Percentiles rank a stretch among this genome's conserved stretches.
These are phyloP conservation scores for Miscanthus lutarioriparius DNA, from an alignment of 176 grass and related monocot species.

Conservation along the genomic window DNA sequence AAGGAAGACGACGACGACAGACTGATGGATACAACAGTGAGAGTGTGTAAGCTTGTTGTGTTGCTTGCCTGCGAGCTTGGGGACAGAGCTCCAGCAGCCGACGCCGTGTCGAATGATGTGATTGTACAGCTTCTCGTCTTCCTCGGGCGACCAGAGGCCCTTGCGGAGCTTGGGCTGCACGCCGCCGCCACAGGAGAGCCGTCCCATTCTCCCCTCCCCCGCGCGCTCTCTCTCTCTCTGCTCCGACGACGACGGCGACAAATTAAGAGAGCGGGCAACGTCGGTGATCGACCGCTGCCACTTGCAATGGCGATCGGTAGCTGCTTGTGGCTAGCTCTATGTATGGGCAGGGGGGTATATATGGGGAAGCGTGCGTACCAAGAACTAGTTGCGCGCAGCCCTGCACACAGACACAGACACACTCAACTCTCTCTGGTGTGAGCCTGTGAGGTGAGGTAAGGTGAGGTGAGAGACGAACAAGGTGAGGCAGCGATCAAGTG, in stretches of 20 bases:
- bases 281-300: neutral
- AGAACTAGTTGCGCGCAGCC: slow-evolving; percentile 31
- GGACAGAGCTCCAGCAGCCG: slow-evolving; percentile 83
- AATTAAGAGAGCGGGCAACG: neutral
- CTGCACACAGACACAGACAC: neutral
- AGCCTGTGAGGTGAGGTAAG: too few relatives aligned
- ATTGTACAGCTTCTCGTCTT: slow-evolving; percentile 88
- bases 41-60: neutral
- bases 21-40: neutral
- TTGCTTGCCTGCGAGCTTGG: slow-evolving; percentile 68
- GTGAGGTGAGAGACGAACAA: neutral
- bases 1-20: neutral
- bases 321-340: slow-evolving; percentile 13
- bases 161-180: slow-evolving; percentile 76
- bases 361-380: slow-evolving; percentile 49
- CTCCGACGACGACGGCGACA: neutral
- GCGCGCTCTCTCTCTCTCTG: neutral
- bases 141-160: slow-evolving; percentile 85
- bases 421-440: neutral
- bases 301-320: slow-evolving; percentile 33
- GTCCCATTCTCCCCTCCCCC: slow-evolving; percentile 51
- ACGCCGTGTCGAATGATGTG: slow-evolving; percentile 83
- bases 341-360: slow-evolving; percentile 40
- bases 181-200: slow-evolving; percentile 49
- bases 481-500: slow-evolving; percentile 72